Evolutionary conservation across 176 grass and related monocot genomes (phyloP), one percentile per base, ranked within the genome.

Genomic region (Aechmea fasciata): DNA sequence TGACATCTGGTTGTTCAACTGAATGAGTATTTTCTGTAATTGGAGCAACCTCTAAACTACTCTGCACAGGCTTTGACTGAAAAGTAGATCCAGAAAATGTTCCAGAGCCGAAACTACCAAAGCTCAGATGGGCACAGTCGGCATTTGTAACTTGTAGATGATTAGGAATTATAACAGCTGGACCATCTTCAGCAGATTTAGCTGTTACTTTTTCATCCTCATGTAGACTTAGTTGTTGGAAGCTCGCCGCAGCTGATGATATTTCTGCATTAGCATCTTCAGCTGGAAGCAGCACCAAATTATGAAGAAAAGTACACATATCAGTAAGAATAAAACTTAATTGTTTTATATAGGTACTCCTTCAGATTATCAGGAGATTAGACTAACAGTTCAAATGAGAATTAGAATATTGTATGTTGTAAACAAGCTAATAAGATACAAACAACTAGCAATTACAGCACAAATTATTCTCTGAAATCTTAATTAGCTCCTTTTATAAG

Each of bases 91-190:
- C 95, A 73, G 90, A 94, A 88, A 99, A 99, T 51, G 95, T 85
- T 77, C 95, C 95, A 3, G 95, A 99, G 71, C 73, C 84, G 67
- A 99, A 99, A 81, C 95, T 94, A 51, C 95, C 95, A 71, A 99
- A 99, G 82, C 95, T 94, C 75, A 94, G 80, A 82, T 83, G 81
- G 3, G 73, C 90, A 73, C 95, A 94, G 11, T 90, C 90, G 49
- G 83, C 77, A 71, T 90, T 90, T 65, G 85, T 83, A 69, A 99
- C 82, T 84, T 90, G 90, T 48, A 99, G 79, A 88, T 99, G 90
- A 72, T 99, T 79, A 17, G 95, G 95, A 73, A 99, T 99, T 73
- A 99, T 99, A 72, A 99, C 95, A 70, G 95, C 95, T 80, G 95
- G 90, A 62, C 82, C 90, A 68, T 89, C 82, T 66, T 94, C 87